phyloP scores from a whole-genome alignment of 2,329 filamentous ascomycete species.

The Botrytis squamosa region DNA sequence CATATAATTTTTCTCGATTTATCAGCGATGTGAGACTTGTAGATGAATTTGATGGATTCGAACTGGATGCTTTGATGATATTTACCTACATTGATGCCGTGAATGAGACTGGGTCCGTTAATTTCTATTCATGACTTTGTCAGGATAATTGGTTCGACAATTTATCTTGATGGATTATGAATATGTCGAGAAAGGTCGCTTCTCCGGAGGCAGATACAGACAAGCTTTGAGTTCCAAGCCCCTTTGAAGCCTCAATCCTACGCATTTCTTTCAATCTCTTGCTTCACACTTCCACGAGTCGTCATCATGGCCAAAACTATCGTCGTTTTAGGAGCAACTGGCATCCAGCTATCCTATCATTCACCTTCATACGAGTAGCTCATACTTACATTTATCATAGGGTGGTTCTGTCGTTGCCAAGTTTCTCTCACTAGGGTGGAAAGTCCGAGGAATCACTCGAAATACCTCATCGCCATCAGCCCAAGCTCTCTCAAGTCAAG shows the following conservation, averaged over 20 bases:
- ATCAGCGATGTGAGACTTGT: too few relatives aligned
- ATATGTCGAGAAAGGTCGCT: neutral
- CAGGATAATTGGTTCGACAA: neutral
- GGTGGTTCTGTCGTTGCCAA: constrained; percentile 48
- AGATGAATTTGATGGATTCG: neutral
- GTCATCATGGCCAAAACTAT: constrained; percentile 3
- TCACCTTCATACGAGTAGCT: neutral
- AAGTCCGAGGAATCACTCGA: constrained; percentile 47
- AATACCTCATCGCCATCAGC: constrained; percentile 44
- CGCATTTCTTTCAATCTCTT: neutral
- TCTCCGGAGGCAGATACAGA: neutral
- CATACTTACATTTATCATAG: constrained; percentile 30
- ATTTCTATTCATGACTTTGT: neutral
- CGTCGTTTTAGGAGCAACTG: neutral
- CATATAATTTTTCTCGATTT: neutral
- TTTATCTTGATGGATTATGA: neutral
- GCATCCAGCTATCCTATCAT: neutral
- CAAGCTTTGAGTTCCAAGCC: neutral
- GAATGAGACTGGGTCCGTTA: too few relatives aligned
- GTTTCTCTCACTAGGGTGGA: constrained; percentile 48
- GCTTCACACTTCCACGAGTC: neutral
- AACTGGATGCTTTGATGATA: neutral
- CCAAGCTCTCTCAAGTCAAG: constrained; percentile 42
- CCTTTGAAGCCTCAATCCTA: neutral
- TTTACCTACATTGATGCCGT: neutral